phyloP scores from a whole-genome alignment of 805 yeast genomes.

The Candida piceae region DNA sequence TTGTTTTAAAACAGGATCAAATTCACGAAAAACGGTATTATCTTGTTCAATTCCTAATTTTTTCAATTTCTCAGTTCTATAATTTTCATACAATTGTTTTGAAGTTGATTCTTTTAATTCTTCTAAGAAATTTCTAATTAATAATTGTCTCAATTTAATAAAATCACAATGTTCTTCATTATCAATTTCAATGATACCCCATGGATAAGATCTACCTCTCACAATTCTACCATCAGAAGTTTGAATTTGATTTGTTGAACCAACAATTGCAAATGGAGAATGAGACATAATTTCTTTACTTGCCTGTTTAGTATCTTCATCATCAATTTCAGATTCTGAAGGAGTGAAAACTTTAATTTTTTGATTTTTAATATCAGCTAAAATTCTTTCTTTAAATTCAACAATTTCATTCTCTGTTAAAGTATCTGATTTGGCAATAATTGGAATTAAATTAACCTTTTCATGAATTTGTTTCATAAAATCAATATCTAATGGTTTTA shows the following conservation, averaged over 20 bases:
- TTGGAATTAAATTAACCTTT: conserved; percentile 90
- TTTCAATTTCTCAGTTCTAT: conserved; percentile 76
- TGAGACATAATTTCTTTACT: conserved; percentile 62
- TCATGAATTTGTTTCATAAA: conserved; percentile 85
- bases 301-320: conserved; percentile 69
- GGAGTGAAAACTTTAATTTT: conserved; percentile 76
- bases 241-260: conserved; percentile 72
- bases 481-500: conserved; percentile 82
- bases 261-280: conserved; percentile 92
- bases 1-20: conserved; percentile 87
- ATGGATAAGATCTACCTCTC: conserved; percentile 91
- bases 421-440: conserved; percentile 92
- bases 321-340: conserved; percentile 65
- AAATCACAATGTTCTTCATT: conserved; percentile 93
- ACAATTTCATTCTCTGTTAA: conserved; percentile 80
- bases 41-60: conserved; percentile 90
- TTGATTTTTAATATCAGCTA: conserved; percentile 70
- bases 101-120: conserved; percentile 86
- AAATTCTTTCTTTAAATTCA: conserved; percentile 70
- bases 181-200: conserved; percentile 96
- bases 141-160: conserved; percentile 78
- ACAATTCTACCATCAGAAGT: conserved; percentile 71
- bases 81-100: conserved; percentile 74
- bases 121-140: conserved; percentile 86
- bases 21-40: conserved; percentile 86